Percentiles rank a stretch among this genome's conserved stretches.
Conservation (phyloP, 2,329 filamentous ascomycete genomes). For the Talaromyces sp. region DNA sequence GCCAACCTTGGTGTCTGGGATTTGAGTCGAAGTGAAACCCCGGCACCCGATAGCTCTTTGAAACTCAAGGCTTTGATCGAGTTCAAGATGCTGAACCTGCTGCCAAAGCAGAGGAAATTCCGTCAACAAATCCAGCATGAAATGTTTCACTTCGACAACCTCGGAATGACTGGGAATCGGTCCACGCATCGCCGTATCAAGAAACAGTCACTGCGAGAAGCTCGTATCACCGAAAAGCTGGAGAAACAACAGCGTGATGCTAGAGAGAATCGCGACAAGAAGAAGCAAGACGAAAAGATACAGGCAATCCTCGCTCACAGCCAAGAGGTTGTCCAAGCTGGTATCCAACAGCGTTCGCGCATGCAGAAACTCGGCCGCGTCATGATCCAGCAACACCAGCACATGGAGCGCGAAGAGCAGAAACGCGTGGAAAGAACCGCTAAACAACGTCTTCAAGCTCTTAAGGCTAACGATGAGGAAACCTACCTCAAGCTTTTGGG, state of each 20-base stretch:
- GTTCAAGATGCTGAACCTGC: conserved; percentile 84
- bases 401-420: conserved; percentile 98
- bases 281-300: conserved; percentile 91
- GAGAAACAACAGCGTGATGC: conserved; percentile 98
- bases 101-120: conserved; percentile 80
- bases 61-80: conserved; percentile 92
- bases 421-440: conserved; percentile 96
- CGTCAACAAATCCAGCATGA: conserved; percentile 83
- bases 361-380: conserved; percentile 81
- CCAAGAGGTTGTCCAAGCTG: conserved; percentile 67
- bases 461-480: conserved; percentile 99
- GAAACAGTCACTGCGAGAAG: conserved; percentile 93
- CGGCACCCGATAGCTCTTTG: conserved; percentile 70
- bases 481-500: conserved; percentile 96
- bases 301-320: conserved; percentile 80
- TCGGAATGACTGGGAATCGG: conserved; percentile 95
- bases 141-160: conserved; percentile 92
- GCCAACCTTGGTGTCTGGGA: conserved; percentile 89
- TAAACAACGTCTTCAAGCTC: conserved; percentile 97
- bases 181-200: conserved; percentile 88
- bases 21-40: conserved; percentile 62
- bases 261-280: conserved; percentile 92
- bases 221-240: conserved; percentile 94
- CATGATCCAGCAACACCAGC: conserved; percentile 86
- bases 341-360: conserved; percentile 64